phyloP scores from a whole-genome alignment of 192 early-diverging fungal species.

The Linnemannia zychae region DNA sequence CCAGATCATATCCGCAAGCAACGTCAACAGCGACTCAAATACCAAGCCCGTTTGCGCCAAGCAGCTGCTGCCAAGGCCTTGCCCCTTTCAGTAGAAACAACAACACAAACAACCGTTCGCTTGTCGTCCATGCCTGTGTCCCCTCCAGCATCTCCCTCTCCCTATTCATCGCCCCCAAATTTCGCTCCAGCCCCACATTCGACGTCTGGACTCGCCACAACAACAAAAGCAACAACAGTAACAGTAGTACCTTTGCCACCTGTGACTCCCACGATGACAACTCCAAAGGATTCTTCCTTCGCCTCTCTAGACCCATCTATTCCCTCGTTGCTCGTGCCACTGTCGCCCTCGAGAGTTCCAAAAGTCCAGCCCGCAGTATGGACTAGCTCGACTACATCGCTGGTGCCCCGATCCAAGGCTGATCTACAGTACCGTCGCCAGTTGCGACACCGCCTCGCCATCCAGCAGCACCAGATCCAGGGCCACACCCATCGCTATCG shows the following conservation, averaged over 20 bases:
- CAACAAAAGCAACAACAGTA: not conserved
- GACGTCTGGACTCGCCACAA: not conserved
- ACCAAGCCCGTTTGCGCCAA: conserved; percentile 36
- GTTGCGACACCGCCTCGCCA: conserved; percentile 35
- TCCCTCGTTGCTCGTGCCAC: not conserved
- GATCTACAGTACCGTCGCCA: conserved; percentile 40
- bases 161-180: not conserved
- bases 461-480: conserved; percentile 49
- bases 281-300: not conserved
- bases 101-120: not conserved
- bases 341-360: not conserved
- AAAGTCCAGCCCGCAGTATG: conserved; percentile 21
- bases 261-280: not conserved
- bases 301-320: too few relatives aligned
- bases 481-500: conserved; percentile 45
- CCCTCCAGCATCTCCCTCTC: not conserved
- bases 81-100: not conserved
- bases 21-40: conserved; percentile 37
- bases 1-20: conserved; percentile 38
- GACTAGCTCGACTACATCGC: conserved; percentile 40
- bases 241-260: not conserved
- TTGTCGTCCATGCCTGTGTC: not conserved
- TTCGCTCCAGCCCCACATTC: not conserved
- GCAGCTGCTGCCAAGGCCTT: conserved; percentile 15
- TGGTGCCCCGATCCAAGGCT: conserved; percentile 27